A percentile compares a stretch with the other conserved stretches of the same genome.
phyloP scores from a whole-genome alignment of 805 yeast species.

The Maudiozyma turicensis region DNA sequence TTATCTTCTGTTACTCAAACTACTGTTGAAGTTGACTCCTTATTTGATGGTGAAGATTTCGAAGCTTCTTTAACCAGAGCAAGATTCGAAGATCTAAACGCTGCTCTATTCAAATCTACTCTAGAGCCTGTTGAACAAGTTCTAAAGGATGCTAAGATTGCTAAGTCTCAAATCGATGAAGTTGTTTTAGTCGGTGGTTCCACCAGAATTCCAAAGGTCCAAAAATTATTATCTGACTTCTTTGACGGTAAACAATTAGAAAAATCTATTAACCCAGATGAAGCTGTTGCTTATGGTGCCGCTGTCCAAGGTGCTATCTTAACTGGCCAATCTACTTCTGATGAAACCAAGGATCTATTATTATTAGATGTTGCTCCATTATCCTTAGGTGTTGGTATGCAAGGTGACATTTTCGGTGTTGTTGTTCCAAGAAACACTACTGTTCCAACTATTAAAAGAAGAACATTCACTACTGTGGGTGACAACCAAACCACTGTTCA shows the following conservation, averaged over 20 bases:
- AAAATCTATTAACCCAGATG: constrained; percentile 97
- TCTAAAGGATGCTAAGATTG: constrained; percentile 80
- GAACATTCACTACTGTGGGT: constrained; percentile 97
- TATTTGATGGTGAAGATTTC: constrained; percentile 94
- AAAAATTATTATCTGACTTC: constrained; percentile 87
- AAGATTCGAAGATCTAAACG: constrained; percentile 93
- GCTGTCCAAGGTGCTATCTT: constrained; percentile 99
- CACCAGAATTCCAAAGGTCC: constrained; percentile 97
- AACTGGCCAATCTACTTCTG: constrained; percentile 84
- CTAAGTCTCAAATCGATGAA: constrained; percentile 81
- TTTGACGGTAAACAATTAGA: constrained; percentile 95
- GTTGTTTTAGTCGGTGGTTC: constrained; percentile 98
- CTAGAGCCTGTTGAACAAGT: constrained; percentile 92
- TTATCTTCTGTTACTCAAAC: constrained; percentile 94
- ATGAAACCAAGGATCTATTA: constrained; percentile 89
- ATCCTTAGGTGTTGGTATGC: constrained; percentile 98
- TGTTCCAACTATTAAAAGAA: constrained; percentile 97
- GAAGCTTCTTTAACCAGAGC: constrained; percentile 92
- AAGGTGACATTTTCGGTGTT: constrained; percentile 98
- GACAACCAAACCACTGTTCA: constrained; percentile 98
- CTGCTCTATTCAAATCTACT: constrained; percentile 86
- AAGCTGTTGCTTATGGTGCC: constrained; percentile 99
- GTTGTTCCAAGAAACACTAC: constrained; percentile 99
- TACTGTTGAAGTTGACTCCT: constrained; percentile 91
- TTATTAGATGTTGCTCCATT: constrained; percentile 96